Base-by-base conservation (phyloP, 1,284 basidiomycete species). In the Rhodofomes roseus region DNA sequence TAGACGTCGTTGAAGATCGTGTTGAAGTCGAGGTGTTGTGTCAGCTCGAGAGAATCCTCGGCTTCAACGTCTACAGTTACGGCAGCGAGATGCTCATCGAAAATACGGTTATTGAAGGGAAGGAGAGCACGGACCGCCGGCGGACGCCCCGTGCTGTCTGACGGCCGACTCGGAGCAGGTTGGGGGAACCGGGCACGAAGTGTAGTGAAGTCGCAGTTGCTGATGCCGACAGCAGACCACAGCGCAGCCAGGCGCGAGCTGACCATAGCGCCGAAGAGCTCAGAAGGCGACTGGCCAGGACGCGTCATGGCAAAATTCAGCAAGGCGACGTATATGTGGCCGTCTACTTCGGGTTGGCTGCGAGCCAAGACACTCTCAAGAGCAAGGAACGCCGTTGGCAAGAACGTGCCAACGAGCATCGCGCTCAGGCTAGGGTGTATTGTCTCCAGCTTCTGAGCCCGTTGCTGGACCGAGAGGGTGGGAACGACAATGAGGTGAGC, bases 91-190 rank as follows among this genome's bases (percentile, higher is more conserved):
- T 79, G 75, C 7, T 74, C 68, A 54, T 82, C 78, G 59, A 88
- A 81, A n/a, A 83, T 68, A 0, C 72, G 70, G 63, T 84, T 80
- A 23, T 70, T 68, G 66, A 87, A 87, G 0, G 82, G 78, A 22
- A 86, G 76, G 1, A 86, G 68, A 2, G 67, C 68, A 23, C 22
- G 59, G 39, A 2, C 36, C 31, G 40, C 23, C 12, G 50, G 22
- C 60, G 54, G 14, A 16, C 48, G 37, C 16, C 29, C 18, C 18
- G 23, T 40, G 20, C 6, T 37, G 20, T 29, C 20, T 27, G 48
- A 46, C 14, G 22, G 18, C 4, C 29, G 46, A n/a, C n/a, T n/a
- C n/a, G n/a, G n/a, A 2, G 27, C 9, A 20, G 31, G 18, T 11
- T 41, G 59, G 7, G 63, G 63, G 44, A 57, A 65, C 1, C 56